phyloP scores from a whole-genome alignment of 2,329 filamentous ascomycete species.

The Hymenoscyphus infarciens region DNA sequence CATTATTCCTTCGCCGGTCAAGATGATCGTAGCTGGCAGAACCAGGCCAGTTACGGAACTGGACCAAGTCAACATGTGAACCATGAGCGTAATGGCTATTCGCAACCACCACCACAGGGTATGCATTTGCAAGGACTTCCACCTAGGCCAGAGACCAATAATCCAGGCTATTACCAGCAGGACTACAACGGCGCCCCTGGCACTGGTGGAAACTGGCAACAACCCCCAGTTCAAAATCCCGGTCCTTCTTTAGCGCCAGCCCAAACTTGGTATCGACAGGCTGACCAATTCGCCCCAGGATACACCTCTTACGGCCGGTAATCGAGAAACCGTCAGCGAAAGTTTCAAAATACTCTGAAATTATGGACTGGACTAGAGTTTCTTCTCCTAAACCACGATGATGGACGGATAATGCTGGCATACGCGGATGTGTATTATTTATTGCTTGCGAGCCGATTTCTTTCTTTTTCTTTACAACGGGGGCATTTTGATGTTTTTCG shows the following conservation, averaged over 20 bases:
- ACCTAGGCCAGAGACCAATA: constrained; percentile 25
- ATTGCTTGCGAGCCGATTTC: neutral
- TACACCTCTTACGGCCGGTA: constrained; percentile 16
- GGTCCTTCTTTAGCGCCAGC: constrained; percentile 15
- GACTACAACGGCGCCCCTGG: constrained; percentile 19
- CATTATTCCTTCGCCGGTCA: constrained; percentile 11
- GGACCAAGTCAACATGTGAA: constrained; percentile 11
- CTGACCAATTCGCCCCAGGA: constrained; percentile 17
- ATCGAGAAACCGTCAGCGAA: neutral
- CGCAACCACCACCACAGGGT: constrained; percentile 10
- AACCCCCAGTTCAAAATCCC: constrained; percentile 11
- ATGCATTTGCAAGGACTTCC: constrained; percentile 16
- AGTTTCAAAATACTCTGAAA: neutral
- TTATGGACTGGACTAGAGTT: neutral
- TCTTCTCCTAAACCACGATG: neutral
- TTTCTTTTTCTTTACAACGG: neutral
- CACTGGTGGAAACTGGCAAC: constrained; percentile 14
- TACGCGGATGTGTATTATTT: neutral
- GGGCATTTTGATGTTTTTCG: neutral
- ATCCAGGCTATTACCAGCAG: constrained; percentile 21
- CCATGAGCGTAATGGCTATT: constrained; percentile 18
- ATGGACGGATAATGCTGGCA: neutral
- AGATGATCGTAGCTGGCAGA: constrained; percentile 14
- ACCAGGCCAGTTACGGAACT: constrained; percentile 10
- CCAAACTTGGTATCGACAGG: constrained; percentile 14